These are phyloP conservation scores for Solanum pennellii DNA, from an alignment of 257 asterid genomes.

Conservation along the genomic window DNA sequence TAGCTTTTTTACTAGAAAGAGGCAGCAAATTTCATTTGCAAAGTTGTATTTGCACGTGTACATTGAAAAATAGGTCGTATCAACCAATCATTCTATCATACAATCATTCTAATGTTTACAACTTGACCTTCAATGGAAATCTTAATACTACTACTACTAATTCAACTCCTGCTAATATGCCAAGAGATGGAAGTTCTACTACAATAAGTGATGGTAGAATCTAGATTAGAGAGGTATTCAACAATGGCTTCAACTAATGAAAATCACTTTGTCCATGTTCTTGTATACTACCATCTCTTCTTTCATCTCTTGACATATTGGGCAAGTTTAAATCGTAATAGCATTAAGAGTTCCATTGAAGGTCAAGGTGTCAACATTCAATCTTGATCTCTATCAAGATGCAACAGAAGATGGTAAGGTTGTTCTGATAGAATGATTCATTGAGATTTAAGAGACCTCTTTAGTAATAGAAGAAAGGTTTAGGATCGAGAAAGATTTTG, in stretches of 20 bases:
- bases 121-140: neutral
- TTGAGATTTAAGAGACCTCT: neutral
- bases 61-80: neutral
- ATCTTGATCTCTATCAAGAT: neutral
- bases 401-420: neutral
- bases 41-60: neutral
- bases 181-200: neutral
- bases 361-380: neutral
- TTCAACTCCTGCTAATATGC: neutral
- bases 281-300: neutral
- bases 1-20: neutral
- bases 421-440: neutral
- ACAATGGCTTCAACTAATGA: neutral
- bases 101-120: neutral
- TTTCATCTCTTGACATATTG: no score
- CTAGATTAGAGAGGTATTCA: neutral
- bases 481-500: neutral
- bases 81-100: neutral
- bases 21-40: neutral
- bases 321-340: no score
- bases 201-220: neutral
- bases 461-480: neutral
- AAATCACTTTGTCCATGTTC: neutral
- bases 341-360: neutral
- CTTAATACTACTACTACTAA: neutral